A percentile compares a stretch with the other conserved stretches of the same genome.
Evolutionary conservation across 1,284 basidiomycete genomes (phyloP).

Genomic region (Cerrena zonata): DNA sequence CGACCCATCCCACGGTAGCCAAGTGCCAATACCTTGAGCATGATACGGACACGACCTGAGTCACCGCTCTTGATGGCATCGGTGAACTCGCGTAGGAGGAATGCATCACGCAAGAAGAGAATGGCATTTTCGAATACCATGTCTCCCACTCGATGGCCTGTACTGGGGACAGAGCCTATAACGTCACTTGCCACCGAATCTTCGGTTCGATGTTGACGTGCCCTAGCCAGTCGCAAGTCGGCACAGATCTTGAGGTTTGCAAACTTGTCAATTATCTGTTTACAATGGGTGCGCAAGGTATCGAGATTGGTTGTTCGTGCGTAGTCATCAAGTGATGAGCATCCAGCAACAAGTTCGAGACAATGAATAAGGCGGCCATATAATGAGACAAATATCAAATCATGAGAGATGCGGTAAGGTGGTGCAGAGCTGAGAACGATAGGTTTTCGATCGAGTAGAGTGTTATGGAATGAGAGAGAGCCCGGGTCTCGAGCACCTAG

Average conservation of each 20-base stretch:
- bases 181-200: not conserved
- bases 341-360: slow-evolving; percentile 1
- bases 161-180: not conserved
- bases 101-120: slow-evolving; percentile 32
- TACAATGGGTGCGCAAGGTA: not conserved
- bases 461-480: slow-evolving; percentile 31
- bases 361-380: slow-evolving; percentile 5
- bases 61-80: slow-evolving; percentile 33
- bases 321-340: slow-evolving; percentile 2
- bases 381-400: slow-evolving; percentile 6
- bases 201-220: not conserved
- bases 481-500: slow-evolving; percentile 26
- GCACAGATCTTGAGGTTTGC: slow-evolving; percentile 21
- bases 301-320: slow-evolving; percentile 1
- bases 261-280: slow-evolving; percentile 1
- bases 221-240: not conserved
- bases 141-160: slow-evolving; percentile 3
- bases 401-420: not conserved
- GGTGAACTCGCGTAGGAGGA: slow-evolving; percentile 30
- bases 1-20: slow-evolving; percentile 29
- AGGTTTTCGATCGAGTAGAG: slow-evolving; percentile 24
- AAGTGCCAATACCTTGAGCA: slow-evolving; percentile 29
- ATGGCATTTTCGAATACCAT: slow-evolving; percentile 34
- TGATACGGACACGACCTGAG: slow-evolving; percentile 27
- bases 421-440: slow-evolving; percentile 16